These are phyloP conservation scores for Nematocida sp. DNA, from an alignment of 371 early-diverging fungal genomes.

Conservation along the genomic window DNA sequence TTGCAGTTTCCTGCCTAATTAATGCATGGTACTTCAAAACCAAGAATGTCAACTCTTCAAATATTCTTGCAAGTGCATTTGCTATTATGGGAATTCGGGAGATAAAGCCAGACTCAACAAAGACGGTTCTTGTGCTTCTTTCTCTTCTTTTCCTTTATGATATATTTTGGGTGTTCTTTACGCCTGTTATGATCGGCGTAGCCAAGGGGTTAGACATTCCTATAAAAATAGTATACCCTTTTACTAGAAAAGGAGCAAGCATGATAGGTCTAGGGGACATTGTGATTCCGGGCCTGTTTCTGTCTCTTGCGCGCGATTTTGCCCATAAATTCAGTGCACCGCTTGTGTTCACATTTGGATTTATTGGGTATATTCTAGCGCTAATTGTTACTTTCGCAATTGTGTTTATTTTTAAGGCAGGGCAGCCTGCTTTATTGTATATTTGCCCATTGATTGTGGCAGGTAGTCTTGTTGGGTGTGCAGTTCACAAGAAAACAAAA, in stretches of 20 bases:
- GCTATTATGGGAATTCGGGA: slow-evolving; percentile 79
- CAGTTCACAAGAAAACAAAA: slow-evolving; percentile 19
- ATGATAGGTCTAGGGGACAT: slow-evolving; percentile 96
- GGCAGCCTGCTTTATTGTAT: slow-evolving; percentile 88
- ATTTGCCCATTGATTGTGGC: slow-evolving; percentile 76
- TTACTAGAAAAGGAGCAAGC: slow-evolving; percentile 74
- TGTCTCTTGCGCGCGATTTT: slow-evolving; percentile 71
- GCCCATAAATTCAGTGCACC: slow-evolving; percentile 73
- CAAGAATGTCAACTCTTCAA: slow-evolving; percentile 85
- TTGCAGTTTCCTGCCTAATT: slow-evolving; percentile 57
- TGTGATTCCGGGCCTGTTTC: slow-evolving; percentile 88
- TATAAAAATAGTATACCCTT: slow-evolving; percentile 87
- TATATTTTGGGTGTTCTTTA: slow-evolving; percentile 95
- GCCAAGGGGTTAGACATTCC: slow-evolving; percentile 90
- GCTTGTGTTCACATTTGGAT: slow-evolving; percentile 80
- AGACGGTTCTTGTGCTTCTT: slow-evolving; percentile 84
- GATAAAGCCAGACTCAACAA: slow-evolving; percentile 83
- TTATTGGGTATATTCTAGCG: slow-evolving; percentile 78
- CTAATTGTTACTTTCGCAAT: slow-evolving; percentile 81
- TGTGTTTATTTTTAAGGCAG: slow-evolving; percentile 89
- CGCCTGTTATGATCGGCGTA: slow-evolving; percentile 92
- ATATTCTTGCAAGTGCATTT: slow-evolving; percentile 80
- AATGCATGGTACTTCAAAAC: slow-evolving; percentile 77
- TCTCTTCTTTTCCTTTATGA: slow-evolving; percentile 87
- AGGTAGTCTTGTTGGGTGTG: slow-evolving; percentile 14